Conservation (phyloP, 495 filamentous ascomycete species). For the Evernia prunastri region DNA sequence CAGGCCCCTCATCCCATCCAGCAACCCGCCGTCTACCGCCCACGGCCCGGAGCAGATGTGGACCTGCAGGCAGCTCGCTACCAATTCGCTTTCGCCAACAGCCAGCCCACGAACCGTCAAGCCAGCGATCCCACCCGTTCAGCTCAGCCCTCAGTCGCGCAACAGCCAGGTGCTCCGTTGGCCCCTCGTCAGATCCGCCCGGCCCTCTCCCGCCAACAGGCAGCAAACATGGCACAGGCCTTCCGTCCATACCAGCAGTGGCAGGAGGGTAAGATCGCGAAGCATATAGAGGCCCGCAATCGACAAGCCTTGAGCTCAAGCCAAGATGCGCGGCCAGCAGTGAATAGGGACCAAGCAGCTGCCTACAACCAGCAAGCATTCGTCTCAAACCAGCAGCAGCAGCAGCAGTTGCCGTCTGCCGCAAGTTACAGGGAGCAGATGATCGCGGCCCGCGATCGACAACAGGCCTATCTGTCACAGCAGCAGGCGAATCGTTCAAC, state of each 20-base stretch:
- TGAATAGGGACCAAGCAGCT: not conserved
- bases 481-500: not conserved
- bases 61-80: not conserved
- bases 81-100: not conserved
- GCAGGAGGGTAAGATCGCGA: not conserved
- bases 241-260: not conserved
- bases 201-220: not conserved
- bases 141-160: not conserved
- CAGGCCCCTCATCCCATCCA: not conserved
- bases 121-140: not conserved
- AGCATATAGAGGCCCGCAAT: not conserved
- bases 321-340: too few species aligned
- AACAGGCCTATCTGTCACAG: not conserved
- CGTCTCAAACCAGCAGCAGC: not conserved
- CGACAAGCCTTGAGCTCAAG: not conserved
- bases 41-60: not conserved
- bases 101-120: not conserved
- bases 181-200: not conserved
- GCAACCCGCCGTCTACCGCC: not conserved
- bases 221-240: not conserved
- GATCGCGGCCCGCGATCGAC: not conserved
- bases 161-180: not conserved
- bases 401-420: not conserved
- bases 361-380: not conserved
- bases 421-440: not conserved